Evolutionary conservation across 2,329 filamentous ascomycete genomes (phyloP).

Genomic region (Epichloe baconii): DNA sequence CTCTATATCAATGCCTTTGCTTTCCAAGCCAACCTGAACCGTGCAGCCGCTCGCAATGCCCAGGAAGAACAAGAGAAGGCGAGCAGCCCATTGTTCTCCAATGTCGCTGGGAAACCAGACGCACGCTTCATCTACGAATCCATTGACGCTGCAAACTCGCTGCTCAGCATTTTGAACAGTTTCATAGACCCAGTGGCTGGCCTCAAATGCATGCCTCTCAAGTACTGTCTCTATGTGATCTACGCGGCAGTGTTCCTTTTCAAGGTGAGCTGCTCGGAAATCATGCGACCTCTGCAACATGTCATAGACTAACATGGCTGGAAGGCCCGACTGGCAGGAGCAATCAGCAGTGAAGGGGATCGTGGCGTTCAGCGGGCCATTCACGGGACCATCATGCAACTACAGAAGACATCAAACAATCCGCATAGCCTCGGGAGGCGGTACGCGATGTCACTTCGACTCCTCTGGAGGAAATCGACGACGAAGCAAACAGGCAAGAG

Average conservation of each 20-base stretch:
- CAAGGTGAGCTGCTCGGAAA: conserved; percentile 31
- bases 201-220: conserved; percentile 49
- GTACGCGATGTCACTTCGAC: conserved; percentile 46
- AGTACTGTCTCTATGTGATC: conserved; percentile 49
- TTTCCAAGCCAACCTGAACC: conserved; percentile 55
- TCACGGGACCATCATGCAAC: conserved; percentile 42
- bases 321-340: conserved; percentile 45
- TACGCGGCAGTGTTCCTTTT: conserved; percentile 54
- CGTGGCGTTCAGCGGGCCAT: conserved; percentile 44
- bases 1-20: conserved; percentile 66
- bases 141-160: conserved; percentile 48
- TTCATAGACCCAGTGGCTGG: conserved; percentile 44
- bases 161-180: conserved; percentile 46
- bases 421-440: conserved; percentile 47
- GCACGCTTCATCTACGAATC: conserved; percentile 55
- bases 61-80: conserved; percentile 22
- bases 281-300: too few relatives aligned
- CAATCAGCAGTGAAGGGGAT: conserved; percentile 41
- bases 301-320: neutral
- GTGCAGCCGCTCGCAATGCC: conserved; percentile 22
- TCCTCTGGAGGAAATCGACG: conserved; percentile 39
- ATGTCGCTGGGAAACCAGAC: conserved; percentile 47
- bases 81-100: conserved; percentile 31
- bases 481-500: conserved; percentile 6
- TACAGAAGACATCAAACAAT: conserved; percentile 44